Conservation (phyloP, 2,329 filamentous ascomycete genomes). For the Nectriaceae sp. region DNA sequence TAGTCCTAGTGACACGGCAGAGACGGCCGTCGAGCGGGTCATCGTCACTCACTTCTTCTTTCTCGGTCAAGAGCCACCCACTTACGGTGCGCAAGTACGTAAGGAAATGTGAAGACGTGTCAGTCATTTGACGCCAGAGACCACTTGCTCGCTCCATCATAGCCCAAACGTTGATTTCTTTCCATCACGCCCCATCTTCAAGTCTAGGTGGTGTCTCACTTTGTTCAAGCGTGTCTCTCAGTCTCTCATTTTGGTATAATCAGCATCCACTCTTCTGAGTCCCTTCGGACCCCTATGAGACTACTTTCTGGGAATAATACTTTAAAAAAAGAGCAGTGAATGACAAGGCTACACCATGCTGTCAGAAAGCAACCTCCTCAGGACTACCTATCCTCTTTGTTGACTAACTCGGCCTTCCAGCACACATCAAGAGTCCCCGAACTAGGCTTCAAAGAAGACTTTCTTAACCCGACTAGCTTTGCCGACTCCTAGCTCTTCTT, state of each 20-base stretch:
- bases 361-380: background rate
- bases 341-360: background rate
- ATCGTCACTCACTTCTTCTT: background rate
- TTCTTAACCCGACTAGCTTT: too few species aligned
- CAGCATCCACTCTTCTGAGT: background rate
- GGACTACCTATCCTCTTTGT: background rate
- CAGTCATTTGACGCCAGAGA: background rate
- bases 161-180: too few species aligned
- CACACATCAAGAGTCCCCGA: too few species aligned
- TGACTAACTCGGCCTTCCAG: background rate
- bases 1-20: background rate
- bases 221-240: too few species aligned
- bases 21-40: background rate
- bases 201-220: too few species aligned
- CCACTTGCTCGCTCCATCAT: too few species aligned
- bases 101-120: background rate
- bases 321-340: background rate
- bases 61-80: background rate
- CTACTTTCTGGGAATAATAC: background rate
- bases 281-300: background rate
- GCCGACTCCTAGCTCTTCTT: conserved; percentile 30
- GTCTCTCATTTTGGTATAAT: background rate
- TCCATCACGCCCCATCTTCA: too few species aligned
- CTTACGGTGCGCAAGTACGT: background rate
- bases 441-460: too few species aligned